Evolutionary conservation across 331 rosid species (phyloP).

Genomic region (Pyrus hybrid): DNA sequence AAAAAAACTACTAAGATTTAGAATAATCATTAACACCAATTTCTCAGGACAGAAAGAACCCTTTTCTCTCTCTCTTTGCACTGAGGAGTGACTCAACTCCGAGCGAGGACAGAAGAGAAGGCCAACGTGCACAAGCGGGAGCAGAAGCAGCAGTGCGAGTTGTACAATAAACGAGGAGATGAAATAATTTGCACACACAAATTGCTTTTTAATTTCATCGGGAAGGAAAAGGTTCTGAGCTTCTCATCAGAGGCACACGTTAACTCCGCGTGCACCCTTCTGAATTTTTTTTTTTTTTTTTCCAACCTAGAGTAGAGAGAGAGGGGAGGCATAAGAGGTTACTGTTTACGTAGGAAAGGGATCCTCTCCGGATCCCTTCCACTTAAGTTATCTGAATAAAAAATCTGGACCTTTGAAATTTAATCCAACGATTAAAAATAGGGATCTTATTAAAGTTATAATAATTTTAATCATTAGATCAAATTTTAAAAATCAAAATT

Average conservation of each 20-base stretch:
- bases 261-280: conserved; percentile 24
- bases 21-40: too few species aligned
- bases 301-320: background rate
- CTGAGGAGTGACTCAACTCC: background rate
- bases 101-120: background rate
- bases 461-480: fast-evolving
- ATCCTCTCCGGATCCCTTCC: too few species aligned
- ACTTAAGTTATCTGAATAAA: too few species aligned
- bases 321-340: background rate
- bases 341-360: background rate
- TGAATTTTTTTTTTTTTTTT: background rate
- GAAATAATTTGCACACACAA: background rate
- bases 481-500: fast-evolving
- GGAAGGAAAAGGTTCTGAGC: conserved; percentile 26
- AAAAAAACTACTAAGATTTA: too few species aligned
- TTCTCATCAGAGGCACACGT: conserved; percentile 20
- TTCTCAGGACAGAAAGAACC: too few species aligned
- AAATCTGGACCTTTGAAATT: fast-evolving
- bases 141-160: background rate
- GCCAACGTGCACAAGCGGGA: background rate
- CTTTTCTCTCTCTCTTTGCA: background rate
- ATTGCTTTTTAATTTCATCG: conserved; percentile 18
- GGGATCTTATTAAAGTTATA: fast-evolving
- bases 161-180: conserved; percentile 15
- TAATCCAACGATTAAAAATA: too few species aligned